Base-by-base conservation (phyloP, 768 basidiomycete species). In the Leucocoprinus sp. region DNA sequence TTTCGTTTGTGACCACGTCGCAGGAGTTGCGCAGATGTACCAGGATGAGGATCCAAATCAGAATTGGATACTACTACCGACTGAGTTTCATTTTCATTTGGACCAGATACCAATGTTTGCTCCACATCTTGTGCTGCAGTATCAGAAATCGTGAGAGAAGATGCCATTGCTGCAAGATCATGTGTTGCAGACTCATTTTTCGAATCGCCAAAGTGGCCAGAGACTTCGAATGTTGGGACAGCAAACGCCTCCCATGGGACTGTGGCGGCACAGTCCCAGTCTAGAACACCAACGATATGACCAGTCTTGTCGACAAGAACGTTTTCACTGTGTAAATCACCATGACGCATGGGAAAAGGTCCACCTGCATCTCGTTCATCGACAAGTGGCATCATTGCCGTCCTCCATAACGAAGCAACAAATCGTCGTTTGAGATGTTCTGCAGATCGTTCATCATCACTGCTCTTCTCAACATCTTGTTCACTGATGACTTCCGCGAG, bases 211-310 rank as follows among this genome's bases (percentile, higher is more conserved):
- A 64, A 65, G 40, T 68, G 62, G 2, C 66, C 68, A 2, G 65
- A 66, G 4, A 69, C 66, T 44, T 69, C 68, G 38, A 66, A 69
- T 2, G 65, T 68, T 8, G 66, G 65, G 7, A 67, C 66, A 8
- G 66, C 68, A 37, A 67, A 67, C 9, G 65, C 65, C 47, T 69
- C 68, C 68, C 68, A 69, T 8, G 68, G 68, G 9, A 69, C 68
- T 2, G 68, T 68, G 12, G 65, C 65, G 0, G 67, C 66, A 53
- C 67, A 67, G 40, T 69, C 67, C 67, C 67, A 69, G 44, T 69
- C 67, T 22, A 69, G 55, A 2, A 69, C 65, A 3, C 67, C 67
- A 8, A 67, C 59, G 38, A 69, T 67, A 51, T 69, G 65, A 7
- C 67, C 67, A 1, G 60, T 62, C 37, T 54, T 42, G 49, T 69